These are phyloP conservation scores for Cutaneotrichosporon mucoides DNA, from an alignment of 1,284 basidiomycete genomes.

Conservation along the genomic window DNA sequence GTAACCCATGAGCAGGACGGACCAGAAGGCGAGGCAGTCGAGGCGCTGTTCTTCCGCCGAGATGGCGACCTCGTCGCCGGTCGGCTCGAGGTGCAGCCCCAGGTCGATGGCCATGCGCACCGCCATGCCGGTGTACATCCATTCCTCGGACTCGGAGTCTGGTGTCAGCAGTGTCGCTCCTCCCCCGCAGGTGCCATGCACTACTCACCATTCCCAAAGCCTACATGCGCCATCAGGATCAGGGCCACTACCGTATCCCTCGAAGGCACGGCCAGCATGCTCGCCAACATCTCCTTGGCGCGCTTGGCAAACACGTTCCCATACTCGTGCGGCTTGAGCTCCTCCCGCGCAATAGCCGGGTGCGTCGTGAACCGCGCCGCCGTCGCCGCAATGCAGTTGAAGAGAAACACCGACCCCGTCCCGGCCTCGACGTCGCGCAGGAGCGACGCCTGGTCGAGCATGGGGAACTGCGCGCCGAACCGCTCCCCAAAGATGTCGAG, in stretches of 20 bases:
- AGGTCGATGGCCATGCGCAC: conserved; percentile 33
- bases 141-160: conserved; percentile 31
- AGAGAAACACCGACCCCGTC: conserved; percentile 23
- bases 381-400: conserved; percentile 24
- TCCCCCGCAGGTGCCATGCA: neutral
- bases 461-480: conserved; percentile 28
- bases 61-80: conserved; percentile 10
- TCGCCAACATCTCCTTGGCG: conserved; percentile 26
- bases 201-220: conserved; percentile 27
- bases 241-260: conserved; percentile 29
- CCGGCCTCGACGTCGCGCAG: conserved; percentile 12
- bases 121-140: conserved; percentile 32
- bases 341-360: conserved; percentile 20
- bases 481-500: conserved; percentile 25
- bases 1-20: conserved; percentile 27
- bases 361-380: conserved; percentile 30
- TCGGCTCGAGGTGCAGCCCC: conserved; percentile 24
- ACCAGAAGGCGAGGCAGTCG: conserved; percentile 33
- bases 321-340: conserved; percentile 17
- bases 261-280: conserved; percentile 27
- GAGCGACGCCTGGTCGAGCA: conserved; percentile 9
- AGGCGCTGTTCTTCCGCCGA: conserved; percentile 17
- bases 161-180: neutral
- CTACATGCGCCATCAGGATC: conserved; percentile 22
- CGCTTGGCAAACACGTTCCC: conserved; percentile 5